Conservation (phyloP, 176 grass and related monocot genomes). For the Juncus effusus region DNA sequence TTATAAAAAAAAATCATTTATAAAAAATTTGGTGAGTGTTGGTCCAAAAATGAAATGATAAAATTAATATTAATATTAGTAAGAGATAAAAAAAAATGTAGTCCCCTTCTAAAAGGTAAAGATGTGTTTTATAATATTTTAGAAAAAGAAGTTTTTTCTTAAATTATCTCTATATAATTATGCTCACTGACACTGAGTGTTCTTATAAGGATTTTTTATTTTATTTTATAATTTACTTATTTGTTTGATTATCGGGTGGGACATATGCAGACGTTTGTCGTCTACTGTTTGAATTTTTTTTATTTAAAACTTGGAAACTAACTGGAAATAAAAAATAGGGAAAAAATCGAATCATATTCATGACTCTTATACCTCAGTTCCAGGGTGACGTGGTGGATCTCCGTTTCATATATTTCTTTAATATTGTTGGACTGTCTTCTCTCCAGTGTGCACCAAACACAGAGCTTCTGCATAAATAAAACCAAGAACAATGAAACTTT, state of each 20-base stretch:
- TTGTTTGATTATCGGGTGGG: background rate
- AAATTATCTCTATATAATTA: no score
- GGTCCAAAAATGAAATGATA: no score
- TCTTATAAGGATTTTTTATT: no score
- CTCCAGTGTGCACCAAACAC: background rate
- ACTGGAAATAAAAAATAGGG: background rate
- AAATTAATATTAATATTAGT: no score
- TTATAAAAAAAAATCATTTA: no score
- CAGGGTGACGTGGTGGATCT: background rate
- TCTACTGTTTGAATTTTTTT: background rate
- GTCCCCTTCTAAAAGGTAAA: no score
- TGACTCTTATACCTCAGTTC: background rate
- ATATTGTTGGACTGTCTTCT: background rate
- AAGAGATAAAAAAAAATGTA: no score
- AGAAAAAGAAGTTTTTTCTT: no score
- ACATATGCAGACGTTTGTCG: slow-evolving; percentile 5
- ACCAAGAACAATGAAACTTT: background rate
- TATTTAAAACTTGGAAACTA: background rate
- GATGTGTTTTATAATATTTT: no score
- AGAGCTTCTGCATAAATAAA: background rate
- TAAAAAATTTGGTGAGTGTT: no score
- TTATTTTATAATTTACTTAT: background rate
- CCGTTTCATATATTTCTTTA: slow-evolving; percentile 17
- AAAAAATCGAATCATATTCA: background rate
- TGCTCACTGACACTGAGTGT: no score